Evolutionary conservation across 2,329 filamentous ascomycete genomes (phyloP), one percentile per base, ranked within the genome.

Genomic region (Sporothrix dimorphospora): DNA sequence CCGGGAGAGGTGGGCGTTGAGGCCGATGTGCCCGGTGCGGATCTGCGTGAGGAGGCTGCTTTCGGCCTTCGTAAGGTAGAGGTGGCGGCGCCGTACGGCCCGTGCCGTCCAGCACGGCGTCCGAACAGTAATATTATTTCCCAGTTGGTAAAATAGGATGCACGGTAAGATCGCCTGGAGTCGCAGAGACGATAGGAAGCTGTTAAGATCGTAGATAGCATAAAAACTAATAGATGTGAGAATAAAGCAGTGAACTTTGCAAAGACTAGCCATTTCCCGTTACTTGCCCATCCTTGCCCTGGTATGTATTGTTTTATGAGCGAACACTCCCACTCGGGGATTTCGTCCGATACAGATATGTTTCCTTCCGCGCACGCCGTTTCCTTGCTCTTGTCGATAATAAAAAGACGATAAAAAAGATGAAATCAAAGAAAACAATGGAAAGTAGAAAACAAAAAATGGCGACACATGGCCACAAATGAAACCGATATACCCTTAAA

Each of bases 291-390:
- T 66, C 63, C 61, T 6, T 30, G 16, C 27, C 63, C 42, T 66
- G 16, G 63, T 34, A n/a, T 30, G 63, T 66, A 34, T 49, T 66
- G 63, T 66, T 66, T 47, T 49, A n/a, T 34, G 42, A 30, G 3
- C 14, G n/a, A 6, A 65, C 38, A 1, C n/a, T 40, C 38, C 38
- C 38, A 16, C 21, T 65, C 38, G 21, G 38, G 40, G 38, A 19
- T 27, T 19, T 45, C 45, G 38, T 34, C 61, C 63, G 42, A 66
- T 34, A 14, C 42, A 34, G 30, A 34, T 34, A 34, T 34, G 3
- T 34, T 34, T 34, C 30, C 30, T 45, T 19, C 27, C 57, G 14
- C 16, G 5, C 34, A 65, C 59, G 59, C 38, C 59, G 47, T 16
- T 21, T 42, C n/a, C 38, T 45, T 65, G 38, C 21, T 24, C 34